Base-by-base conservation (phyloP, 768 basidiomycete genomes). In the Pleurotus djamor region DNA sequence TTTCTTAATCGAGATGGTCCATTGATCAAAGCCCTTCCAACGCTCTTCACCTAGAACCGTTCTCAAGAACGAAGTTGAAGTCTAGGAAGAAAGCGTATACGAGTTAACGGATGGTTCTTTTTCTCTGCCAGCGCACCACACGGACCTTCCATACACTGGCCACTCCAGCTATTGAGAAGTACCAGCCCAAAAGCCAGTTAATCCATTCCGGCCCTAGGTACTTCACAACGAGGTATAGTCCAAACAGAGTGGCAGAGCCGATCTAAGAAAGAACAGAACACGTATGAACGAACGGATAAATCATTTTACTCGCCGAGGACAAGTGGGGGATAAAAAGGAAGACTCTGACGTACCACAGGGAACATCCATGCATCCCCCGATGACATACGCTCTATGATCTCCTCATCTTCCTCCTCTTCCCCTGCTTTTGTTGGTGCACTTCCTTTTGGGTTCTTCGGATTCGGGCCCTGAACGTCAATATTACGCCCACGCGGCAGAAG, bases 131-230 rank as follows among this genome's bases (percentile, higher is more conserved):
- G 52, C 61, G 57, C 44, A 48, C 21, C 5, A 13, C 38, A 73
- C 77, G 61, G 65, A 87, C 91, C 77, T 83, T 85, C 83, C 88
- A 88, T 28, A 90, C 83, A 62, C 84, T 85, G 28, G 82, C 85
- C 7, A 86, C 78, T 0, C 87, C 87, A 4, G 80, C 79, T 32
- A 90, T 35, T 21, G 87, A 80, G 63, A 91, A 91, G 65, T 91
- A 93, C 84, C 83, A 86, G 4, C 82, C 87, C 21, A 96, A 75
- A 4, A 94, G 64, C 80, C 82, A 83, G 72, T 96, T 96, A 59
- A 96, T 84, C 88, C 91, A 92, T 59, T 86, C 85, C 64, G 82
- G 84, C 35, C 92, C 92, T 55, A 90, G 72, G 69, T 87, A 93
- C 66, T 85, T 88, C 58, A 96, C 79, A 32, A 90, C 70, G 57